Evolutionary conservation across 1,139 yeast species (phyloP), one percentile per base, ranked within the genome.

Genomic region (Candida sp.): DNA sequence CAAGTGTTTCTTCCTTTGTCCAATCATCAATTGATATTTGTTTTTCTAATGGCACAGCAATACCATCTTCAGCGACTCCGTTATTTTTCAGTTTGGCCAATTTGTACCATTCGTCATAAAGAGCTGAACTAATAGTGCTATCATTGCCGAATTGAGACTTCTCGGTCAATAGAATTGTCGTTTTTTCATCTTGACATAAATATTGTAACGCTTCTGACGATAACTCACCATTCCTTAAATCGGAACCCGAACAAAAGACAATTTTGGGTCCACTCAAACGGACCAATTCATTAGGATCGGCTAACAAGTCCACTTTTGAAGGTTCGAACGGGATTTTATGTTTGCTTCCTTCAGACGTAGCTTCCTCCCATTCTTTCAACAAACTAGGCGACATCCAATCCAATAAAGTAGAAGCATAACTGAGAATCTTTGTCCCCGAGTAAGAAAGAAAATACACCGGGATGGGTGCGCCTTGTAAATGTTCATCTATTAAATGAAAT

Each of bases 351-450:
- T 60, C 52, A 2, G 65, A 56, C 15, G 59, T 59, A 23, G 63
- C 65, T 43, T 60, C 69, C 53, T 88, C 96, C 93, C 97, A 89
- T 43, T 84, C 86, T 53, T 86, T 84, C 30, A 88, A 78, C 36
- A 90, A 77, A 23, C 82, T 77, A 1, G 91, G 79, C 0, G 95
- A 82, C 93, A 93, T 87, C 98, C 98, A 95, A 66, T 95, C 99
- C 22, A 91, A 66, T 82, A 93, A 86, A 45, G 89, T 85, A 19
- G 90, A 81, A 0, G 97, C 97, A 60, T 87, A 89, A 34, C 86
- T 78, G 50, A 93, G 66, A 2, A 87, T 78, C 57, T 93, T 82
- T 1, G 89, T 80, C 19, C 95, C 96, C 1, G 91, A 84, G 56
- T 84, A 84, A 4, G 96, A 82, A 25, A 87, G 66, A 50, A 89